phyloP scores from a whole-genome alignment of 805 yeast genomes.

The Lipomyces sp. region DNA sequence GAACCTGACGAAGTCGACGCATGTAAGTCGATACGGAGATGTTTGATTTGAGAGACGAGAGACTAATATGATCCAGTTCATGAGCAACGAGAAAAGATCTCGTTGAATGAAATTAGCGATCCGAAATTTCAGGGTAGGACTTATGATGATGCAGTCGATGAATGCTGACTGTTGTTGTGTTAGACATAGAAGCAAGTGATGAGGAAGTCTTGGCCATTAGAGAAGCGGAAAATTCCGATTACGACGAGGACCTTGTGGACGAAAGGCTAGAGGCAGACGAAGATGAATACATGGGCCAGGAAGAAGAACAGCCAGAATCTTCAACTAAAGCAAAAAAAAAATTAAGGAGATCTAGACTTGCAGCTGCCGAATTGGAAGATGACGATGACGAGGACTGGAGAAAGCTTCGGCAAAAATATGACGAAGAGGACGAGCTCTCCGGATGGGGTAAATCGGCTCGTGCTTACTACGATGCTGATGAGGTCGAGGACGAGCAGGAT shows the following conservation, averaged over 20 bases:
- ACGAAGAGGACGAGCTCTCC: conserved; percentile 42
- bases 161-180: conserved; percentile 7
- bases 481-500: conserved; percentile 71
- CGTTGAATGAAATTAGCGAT: conserved; percentile 36
- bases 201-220: conserved; percentile 59
- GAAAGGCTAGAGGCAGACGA: conserved; percentile 55
- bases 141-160: neutral
- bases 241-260: conserved; percentile 57
- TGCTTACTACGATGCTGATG: conserved; percentile 43
- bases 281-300: conserved; percentile 46
- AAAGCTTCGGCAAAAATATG: conserved; percentile 43
- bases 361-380: conserved; percentile 53
- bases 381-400: conserved; percentile 57
- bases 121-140: conserved; percentile 36
- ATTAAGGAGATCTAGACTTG: conserved; percentile 28
- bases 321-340: neutral
- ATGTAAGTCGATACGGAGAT: conserved; percentile 34
- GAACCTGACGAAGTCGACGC: conserved; percentile 45
- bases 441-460: conserved; percentile 50
- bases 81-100: conserved; percentile 43
- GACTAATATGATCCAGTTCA: conserved; percentile 38
- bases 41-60: no score
- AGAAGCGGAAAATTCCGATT: conserved; percentile 45
- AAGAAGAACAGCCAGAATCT: conserved; percentile 51
- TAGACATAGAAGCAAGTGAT: conserved; percentile 52